Base-by-base conservation (phyloP, 257 asterid genomes). In the Primulina tabacum region DNA sequence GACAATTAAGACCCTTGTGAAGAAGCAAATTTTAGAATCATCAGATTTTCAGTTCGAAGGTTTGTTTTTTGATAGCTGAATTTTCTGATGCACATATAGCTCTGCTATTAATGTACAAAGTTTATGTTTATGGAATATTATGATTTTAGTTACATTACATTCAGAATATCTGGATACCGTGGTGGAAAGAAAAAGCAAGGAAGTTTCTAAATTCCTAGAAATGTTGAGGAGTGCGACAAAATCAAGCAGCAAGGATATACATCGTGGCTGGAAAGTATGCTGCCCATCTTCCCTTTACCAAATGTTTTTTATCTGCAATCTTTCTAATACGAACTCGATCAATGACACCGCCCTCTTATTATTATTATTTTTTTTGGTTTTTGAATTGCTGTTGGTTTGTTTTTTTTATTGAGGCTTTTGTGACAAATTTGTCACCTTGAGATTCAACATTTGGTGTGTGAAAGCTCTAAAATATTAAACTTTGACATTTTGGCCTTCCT, bases 221-320 rank as follows among this genome's bases (percentile, higher is more conserved):
- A 90, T 87, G 96, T 70, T 90, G 77, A 80, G 97, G 81, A 92
- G 98, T 82, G 85, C 93, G 63, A 79, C 84, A 61, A 83, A 80
- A 62, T 72, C 83, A 17, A 79, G 78, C 24, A 80, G 78, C 24
- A 80, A 85, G 12, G 83, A 77, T 28, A 76, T 83, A 66, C 79
- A 69, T 6, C 73, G 75, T 60, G 74, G 79, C 65, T 92, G 98
- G 98, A 92, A 89, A 77, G 98, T 92, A 90, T 47, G 86, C 32
- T 67, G 53, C 56, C 66, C 70, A 20, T 20, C 68, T 40, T 7
- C 60, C 6, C 40, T 63, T 33, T 16, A 24, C n/a, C 14, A 16
- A 47, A 43, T 43, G n/a, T 12, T 43, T 26, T n/a, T 38, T 16
- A 37, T 59, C 50, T 26, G 40, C 43, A 26, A 40, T 20, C 33